These are phyloP conservation scores for Alternaria angustiovoidea DNA, from an alignment of 2,329 filamentous ascomycete species.

Conservation along the genomic window DNA sequence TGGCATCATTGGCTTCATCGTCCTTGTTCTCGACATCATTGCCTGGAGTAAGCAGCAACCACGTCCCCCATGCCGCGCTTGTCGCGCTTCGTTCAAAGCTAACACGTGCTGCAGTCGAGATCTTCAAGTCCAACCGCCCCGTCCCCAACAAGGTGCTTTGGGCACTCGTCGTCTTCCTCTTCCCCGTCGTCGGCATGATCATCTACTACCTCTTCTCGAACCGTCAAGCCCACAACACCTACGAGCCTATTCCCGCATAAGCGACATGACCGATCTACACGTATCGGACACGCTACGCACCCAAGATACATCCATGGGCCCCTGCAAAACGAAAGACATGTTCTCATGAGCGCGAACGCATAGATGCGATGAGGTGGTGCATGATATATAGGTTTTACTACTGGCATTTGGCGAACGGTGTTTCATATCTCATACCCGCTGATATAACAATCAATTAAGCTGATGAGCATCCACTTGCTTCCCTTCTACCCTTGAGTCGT, in stretches of 20 bases:
- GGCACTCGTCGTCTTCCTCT: constrained; percentile 70
- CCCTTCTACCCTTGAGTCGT: not conserved
- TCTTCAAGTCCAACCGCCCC: constrained; percentile 69
- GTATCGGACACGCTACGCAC: not conserved
- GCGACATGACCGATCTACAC: not conserved
- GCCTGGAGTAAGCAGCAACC: constrained; percentile 63
- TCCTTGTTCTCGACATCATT: constrained; percentile 69
- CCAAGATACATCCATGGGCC: not conserved
- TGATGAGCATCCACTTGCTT: not conserved
- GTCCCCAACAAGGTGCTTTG: constrained; percentile 67
- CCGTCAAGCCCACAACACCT: constrained; percentile 64
- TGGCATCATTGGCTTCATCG: constrained; percentile 67
- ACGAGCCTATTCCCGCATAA: constrained; percentile 59
- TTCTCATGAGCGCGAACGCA: not conserved
- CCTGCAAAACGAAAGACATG: not conserved
- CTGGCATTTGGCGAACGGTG: not conserved
- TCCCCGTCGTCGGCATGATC: constrained; percentile 68
- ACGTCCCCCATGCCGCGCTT: not conserved
- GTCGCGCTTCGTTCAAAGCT: constrained; percentile 17
- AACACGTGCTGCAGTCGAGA: constrained; percentile 61
- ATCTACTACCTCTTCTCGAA: constrained; percentile 72
- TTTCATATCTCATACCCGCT: not conserved
- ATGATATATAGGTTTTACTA: not conserved
- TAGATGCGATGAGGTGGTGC: not conserved
- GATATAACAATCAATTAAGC: not conserved